Conservation (phyloP, 2,329 filamentous ascomycete genomes). For the Fusarium solani-melongenae region DNA sequence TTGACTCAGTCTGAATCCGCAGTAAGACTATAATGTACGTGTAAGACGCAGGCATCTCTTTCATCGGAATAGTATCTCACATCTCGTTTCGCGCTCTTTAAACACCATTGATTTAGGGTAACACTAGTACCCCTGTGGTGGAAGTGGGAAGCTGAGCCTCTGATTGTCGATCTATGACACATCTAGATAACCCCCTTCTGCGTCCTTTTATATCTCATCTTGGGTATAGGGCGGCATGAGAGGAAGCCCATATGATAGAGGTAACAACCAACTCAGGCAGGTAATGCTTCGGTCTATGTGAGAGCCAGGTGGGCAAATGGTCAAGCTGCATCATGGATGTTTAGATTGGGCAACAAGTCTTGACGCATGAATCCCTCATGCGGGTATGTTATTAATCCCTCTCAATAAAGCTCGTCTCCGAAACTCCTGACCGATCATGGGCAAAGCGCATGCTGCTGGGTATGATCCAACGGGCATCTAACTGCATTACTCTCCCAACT, state of each 20-base stretch:
- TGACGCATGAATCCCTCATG: background rate
- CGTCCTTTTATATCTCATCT: background rate
- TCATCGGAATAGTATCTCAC: background rate
- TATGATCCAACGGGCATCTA: conserved; percentile 14
- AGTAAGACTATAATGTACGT: background rate
- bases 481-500: background rate
- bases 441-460: conserved; percentile 1
- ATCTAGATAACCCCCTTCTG: background rate
- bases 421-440: background rate
- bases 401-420: background rate
- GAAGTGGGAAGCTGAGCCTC: background rate
- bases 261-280: no score
- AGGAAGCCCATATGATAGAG: background rate
- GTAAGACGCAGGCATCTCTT: background rate
- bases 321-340: background rate
- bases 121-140: background rate
- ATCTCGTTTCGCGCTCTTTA: background rate
- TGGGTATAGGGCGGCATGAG: background rate
- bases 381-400: background rate
- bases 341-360: background rate
- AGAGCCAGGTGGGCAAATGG: background rate
- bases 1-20: background rate
- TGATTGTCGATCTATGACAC: background rate
- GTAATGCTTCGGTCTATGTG: no score
- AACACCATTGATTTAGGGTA: background rate